Percentiles rank a stretch among this genome's conserved stretches.
phyloP scores from a whole-genome alignment of 768 basidiomycete genomes.

The Suillus occidentalis region DNA sequence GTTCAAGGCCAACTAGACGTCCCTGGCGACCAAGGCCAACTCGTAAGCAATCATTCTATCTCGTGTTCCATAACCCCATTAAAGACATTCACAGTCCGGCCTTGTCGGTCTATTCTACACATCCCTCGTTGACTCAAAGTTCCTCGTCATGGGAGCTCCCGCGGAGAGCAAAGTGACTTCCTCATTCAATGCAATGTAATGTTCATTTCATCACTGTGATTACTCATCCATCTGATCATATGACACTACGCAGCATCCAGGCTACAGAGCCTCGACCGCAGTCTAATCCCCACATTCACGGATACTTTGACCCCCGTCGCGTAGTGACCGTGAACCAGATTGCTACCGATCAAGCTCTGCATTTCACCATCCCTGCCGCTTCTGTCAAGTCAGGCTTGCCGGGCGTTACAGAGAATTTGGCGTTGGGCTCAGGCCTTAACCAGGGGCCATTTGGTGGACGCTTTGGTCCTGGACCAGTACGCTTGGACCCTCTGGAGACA shows the following conservation, averaged over 20 bases:
- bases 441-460: conserved; percentile 15
- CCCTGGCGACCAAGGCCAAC: conserved; percentile 24
- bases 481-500: conserved; percentile 21
- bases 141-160: conserved; percentile 35
- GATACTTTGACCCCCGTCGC: conserved; percentile 37
- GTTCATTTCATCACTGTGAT: background rate
- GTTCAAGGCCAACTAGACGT: conserved; percentile 30
- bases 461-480: conserved; percentile 20
- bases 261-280: conserved; percentile 28
- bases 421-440: conserved; percentile 20
- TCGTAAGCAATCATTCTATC: conserved; percentile 20
- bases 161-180: conserved; percentile 31
- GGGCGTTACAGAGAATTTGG: conserved; percentile 15
- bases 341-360: conserved; percentile 24
- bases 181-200: conserved; percentile 42
- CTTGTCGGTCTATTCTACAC: conserved; percentile 40
- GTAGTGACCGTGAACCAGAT: conserved; percentile 34
- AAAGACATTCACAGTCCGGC: conserved; percentile 20
- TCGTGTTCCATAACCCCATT: background rate
- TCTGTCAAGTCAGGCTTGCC: conserved; percentile 16
- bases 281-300: conserved; percentile 19
- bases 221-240: background rate
- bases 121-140: conserved; percentile 32
- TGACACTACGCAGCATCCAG: conserved; percentile 21
- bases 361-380: conserved; percentile 23